These are phyloP conservation scores for Metschnikowia sp. DNA, from an alignment of 805 yeast species.

Conservation along the genomic window DNA sequence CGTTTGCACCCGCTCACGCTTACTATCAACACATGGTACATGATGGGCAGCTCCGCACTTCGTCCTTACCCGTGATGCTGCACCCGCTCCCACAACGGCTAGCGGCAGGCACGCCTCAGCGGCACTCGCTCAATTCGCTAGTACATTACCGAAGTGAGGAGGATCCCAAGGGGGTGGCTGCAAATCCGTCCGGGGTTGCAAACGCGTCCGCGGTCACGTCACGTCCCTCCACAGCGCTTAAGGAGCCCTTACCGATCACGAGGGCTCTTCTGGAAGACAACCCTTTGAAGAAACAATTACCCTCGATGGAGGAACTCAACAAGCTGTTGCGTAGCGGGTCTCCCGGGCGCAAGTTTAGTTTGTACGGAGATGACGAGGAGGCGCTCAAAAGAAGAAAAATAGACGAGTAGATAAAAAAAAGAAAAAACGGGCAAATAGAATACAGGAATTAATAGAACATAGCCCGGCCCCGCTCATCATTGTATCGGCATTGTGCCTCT, in stretches of 20 bases:
- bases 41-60: constrained; percentile 13
- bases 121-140: constrained; percentile 11
- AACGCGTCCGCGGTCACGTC: neutral
- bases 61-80: constrained; percentile 15
- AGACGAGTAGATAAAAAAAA: constrained; percentile 1
- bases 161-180: neutral
- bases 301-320: constrained; percentile 37
- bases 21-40: constrained; percentile 16
- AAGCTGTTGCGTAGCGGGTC: constrained; percentile 24
- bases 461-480: too few species aligned
- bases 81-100: constrained; percentile 12
- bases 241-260: neutral
- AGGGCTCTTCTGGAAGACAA: neutral
- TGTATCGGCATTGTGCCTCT: too few species aligned
- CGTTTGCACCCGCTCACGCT: constrained; percentile 12
- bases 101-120: constrained; percentile 9
- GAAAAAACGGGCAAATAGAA: neutral
- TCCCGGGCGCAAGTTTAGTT: neutral
- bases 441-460: neutral
- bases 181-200: neutral
- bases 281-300: constrained; percentile 23
- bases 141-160: neutral
- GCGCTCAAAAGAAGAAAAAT: constrained; percentile 13
- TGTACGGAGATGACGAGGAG: constrained; percentile 8
- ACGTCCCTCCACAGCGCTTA: neutral